Percentiles rank a stretch among this genome's conserved stretches.
Conservation (phyloP, 225 moss, liverwort and hornwort genomes). For the Rhytidiadelphus loreus region DNA sequence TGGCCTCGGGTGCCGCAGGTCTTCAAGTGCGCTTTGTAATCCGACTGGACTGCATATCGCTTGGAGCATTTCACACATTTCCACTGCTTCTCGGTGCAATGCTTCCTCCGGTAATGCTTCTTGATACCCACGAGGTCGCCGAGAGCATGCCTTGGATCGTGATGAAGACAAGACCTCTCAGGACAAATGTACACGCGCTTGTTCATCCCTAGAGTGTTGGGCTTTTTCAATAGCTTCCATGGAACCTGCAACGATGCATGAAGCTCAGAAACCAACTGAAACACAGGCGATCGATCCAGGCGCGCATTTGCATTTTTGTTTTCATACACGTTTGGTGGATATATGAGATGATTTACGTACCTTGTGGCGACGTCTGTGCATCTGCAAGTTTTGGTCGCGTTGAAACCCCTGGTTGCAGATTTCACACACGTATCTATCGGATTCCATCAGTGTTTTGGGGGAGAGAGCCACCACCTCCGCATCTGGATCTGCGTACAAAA, state of each 20-base stretch:
- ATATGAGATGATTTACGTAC: not conserved
- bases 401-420: conserved; percentile 83
- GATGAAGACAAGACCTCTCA: conserved; percentile 69
- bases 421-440: conserved; percentile 74
- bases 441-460: conserved; percentile 70
- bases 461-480: conserved; percentile 79
- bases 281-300: not conserved
- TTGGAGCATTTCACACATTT: conserved; percentile 72
- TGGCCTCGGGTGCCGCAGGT: conserved; percentile 81
- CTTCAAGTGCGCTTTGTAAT: conserved; percentile 76
- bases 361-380: conserved; percentile 86
- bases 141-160: conserved; percentile 69
- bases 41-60: conserved; percentile 75
- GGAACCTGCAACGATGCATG: conserved; percentile 40
- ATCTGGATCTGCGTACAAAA: conserved; percentile 44
- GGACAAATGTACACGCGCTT: conserved; percentile 79
- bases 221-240: conserved; percentile 70
- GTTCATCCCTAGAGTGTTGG: conserved; percentile 38
- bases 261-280: not conserved
- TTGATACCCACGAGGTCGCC: conserved; percentile 77
- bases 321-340: not conserved
- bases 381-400: conserved; percentile 78
- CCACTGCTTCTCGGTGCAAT: conserved; percentile 79
- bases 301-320: not conserved
- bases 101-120: conserved; percentile 72